A percentile compares a stretch with the other conserved stretches of the same genome.
phyloP scores from a whole-genome alignment of 2,329 filamentous ascomycete genomes.

The Thelonectria rubi region DNA sequence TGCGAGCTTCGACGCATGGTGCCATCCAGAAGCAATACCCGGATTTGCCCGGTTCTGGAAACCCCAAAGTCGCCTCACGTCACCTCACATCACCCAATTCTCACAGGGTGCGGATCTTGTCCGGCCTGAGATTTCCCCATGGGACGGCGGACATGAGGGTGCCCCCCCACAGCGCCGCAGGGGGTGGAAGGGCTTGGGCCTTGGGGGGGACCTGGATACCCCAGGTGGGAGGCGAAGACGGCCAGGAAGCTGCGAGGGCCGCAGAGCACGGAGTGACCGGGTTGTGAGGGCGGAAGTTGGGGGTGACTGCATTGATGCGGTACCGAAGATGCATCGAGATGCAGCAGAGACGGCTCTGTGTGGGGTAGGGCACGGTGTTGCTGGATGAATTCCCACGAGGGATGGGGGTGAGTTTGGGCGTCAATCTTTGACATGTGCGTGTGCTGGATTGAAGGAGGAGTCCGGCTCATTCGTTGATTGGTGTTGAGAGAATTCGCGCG shows the following conservation, averaged over 20 bases:
- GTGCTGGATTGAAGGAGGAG: neutral
- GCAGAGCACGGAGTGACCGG: neutral
- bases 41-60: slow-evolving; percentile 13
- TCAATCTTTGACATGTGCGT: neutral
- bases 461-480: no score
- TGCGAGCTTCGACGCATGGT: neutral
- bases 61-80: slow-evolving; percentile 4
- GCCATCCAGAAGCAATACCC: slow-evolving; percentile 7
- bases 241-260: neutral
- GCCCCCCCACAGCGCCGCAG: slow-evolving; percentile 4
- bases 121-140: slow-evolving; percentile 12
- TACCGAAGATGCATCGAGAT: slow-evolving; percentile 7
- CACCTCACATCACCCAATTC: slow-evolving; percentile 2
- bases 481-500: no score
- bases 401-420: neutral
- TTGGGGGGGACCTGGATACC: slow-evolving; percentile 4
- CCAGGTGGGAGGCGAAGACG: neutral
- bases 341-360: neutral
- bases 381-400: neutral
- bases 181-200: neutral
- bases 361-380: neutral
- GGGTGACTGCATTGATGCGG: slow-evolving; percentile 1
- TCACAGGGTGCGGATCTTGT: slow-evolving; percentile 7
- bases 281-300: neutral
- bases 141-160: neutral